phyloP scores from a whole-genome alignment of 345 rosid genomes.

The Hibiscus syriacus region DNA sequence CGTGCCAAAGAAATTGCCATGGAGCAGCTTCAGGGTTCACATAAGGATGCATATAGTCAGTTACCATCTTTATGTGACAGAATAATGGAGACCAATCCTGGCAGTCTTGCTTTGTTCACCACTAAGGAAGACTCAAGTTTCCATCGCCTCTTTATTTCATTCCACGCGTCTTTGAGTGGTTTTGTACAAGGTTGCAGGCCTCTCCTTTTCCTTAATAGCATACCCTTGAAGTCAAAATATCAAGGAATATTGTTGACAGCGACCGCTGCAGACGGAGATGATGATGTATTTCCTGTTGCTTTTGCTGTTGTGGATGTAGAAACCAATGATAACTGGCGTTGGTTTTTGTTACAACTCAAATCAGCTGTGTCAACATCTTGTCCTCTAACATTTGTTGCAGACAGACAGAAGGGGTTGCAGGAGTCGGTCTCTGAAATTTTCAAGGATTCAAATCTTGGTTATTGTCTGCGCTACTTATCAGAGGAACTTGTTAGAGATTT shows the following conservation, averaged over 20 bases:
- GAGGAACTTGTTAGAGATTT: constrained; percentile 69
- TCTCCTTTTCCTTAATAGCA: constrained; percentile 73
- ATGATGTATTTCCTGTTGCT: constrained; percentile 73
- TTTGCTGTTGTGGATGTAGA: constrained; percentile 80
- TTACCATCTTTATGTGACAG: constrained; percentile 70
- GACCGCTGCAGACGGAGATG: constrained; percentile 79
- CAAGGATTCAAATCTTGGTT: constrained; percentile 51
- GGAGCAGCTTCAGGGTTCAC: constrained; percentile 94
- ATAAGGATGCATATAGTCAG: constrained; percentile 80
- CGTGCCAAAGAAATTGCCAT: constrained; percentile 93
- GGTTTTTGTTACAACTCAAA: constrained; percentile 81
- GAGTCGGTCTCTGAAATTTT: constrained; percentile 61
- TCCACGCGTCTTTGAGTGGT: constrained; percentile 74
- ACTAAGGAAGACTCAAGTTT: constrained; percentile 92
- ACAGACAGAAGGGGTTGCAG: constrained; percentile 61
- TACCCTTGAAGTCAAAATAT: constrained; percentile 77
- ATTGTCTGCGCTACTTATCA: constrained; percentile 58
- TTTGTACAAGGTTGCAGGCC: constrained; percentile 84
- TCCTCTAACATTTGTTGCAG: constrained; percentile 74
- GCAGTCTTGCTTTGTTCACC: constrained; percentile 70
- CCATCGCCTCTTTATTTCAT: constrained; percentile 73
- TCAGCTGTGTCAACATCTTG: constrained; percentile 50
- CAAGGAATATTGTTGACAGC: constrained; percentile 81
- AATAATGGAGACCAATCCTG: constrained; percentile 80
- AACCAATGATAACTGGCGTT: constrained; percentile 74